Evolutionary conservation across 306 rosid genomes (phyloP), one percentile per base, ranked within the genome.

Genomic region (Sophora flavescens): DNA sequence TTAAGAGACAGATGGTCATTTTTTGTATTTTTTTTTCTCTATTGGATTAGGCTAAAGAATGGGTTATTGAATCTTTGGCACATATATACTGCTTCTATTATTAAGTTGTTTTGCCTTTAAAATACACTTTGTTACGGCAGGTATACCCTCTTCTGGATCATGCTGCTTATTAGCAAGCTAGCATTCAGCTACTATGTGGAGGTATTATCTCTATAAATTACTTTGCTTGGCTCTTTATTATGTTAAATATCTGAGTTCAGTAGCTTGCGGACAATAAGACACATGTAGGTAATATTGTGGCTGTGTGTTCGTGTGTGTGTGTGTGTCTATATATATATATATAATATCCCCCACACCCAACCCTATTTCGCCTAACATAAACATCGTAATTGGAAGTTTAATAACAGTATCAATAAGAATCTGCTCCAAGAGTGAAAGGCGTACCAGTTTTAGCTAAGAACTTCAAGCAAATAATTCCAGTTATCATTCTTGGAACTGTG

Each of bases 171-270:
- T 77, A 90, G 98, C 91, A 96, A 96, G 89, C 81, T 96, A 8
- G 96, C 96, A 36, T 96, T 96, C 89, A 96, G 98, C 93, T 96
- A 88, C 89, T 96, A 87, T 78, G 99, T 96, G 81, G 98, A 96
- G 99, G 99, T 96, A 83, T 57, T 50, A 62, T 72, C 18, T 63
- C 53, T 70, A 13, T 61, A 39, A 60, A 50, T 32, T 69, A 13
- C 45, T 48, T 61, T 15, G 32, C 39, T 68, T 68, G 33, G 8
- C 10, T 36, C 8, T 48, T 77, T 58, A 1, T 33, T 17, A 38
- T 15, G 7, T 68, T 18, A 17, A 8, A 33, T 30, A 68, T 10
- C 26, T 16, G 26, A 8, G 39, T 44, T 62, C 12, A 50, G 68
- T 44, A 18, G 8, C 60, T 32, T 59, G 41, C 42, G 2, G 59